Evolutionary conservation across 495 filamentous ascomycete species (phyloP), one percentile per base, ranked within the genome.

Genomic region (Aspergillus ostianus): DNA sequence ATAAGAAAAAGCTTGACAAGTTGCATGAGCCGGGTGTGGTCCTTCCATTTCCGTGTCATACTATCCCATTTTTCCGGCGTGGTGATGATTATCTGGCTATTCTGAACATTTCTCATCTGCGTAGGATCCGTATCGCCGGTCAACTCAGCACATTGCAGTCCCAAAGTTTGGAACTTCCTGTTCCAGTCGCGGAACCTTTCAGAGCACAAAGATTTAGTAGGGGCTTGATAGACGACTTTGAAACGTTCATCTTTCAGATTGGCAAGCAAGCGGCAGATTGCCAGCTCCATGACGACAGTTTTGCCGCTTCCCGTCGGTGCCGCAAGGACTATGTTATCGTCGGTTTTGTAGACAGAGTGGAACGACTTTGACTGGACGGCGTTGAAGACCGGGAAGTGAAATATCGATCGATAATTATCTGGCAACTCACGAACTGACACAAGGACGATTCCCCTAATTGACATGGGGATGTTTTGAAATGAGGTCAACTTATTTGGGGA

Each of bases 41-140:
- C 94, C 64, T 90, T 87, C 94, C 94, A 98, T 71, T 92, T 94
- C 30, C 94, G 83, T 1, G 94, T 98, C 72, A 98, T 89, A 59
- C 91, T 96, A 72, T 98, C 94, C 94, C 94, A 98, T 70, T 98
- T 98, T 72, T 98, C 94, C 0, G 94, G 94, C 0, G 94, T 98
- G 0, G 94, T 98, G 52, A 98, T 87, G 58, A 98, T 96, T 57
- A 98, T 92, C 53, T 87, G 89, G 41, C 93, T 93, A 64, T 77
- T 85, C 55, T 92, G 88, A 13, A 97, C 89, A 59, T 81, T 85
- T 48, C 78, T 80, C 58, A 96, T 77, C 64, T 96, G 88, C 1
- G 77, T 73, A 56, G 85, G 78, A 49, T 93, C 90, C 0, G 93
- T 96, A 71, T 98, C 94, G 13, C 94, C 94, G 0, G 94, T 98